phyloP scores from a whole-genome alignment of 108 stramenopile genomes.

The Skeletonema marinoi region DNA sequence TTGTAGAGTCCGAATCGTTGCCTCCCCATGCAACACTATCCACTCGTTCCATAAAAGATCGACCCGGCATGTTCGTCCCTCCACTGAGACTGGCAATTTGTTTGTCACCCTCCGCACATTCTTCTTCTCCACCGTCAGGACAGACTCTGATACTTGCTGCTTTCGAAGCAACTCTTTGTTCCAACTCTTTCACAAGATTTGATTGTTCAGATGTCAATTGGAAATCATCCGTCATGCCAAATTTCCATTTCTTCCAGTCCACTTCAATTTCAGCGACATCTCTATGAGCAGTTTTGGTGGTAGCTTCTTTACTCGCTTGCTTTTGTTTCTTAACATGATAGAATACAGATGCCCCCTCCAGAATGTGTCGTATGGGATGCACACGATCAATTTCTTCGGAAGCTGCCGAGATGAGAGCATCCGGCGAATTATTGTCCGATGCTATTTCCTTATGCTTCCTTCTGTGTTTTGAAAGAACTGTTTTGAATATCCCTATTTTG shows the following conservation, averaged over 20 bases:
- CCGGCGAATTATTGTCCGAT: too few species aligned
- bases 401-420: background rate
- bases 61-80: constrained; percentile 1
- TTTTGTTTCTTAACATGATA: constrained; percentile 19
- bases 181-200: constrained; percentile 19
- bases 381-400: constrained; percentile 16
- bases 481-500: constrained; percentile 8
- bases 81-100: constrained; percentile 1
- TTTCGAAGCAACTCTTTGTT: constrained; percentile 19
- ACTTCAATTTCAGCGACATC: constrained; percentile 6
- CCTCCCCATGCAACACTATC: constrained; percentile 44
- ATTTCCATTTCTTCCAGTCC: constrained; percentile 48
- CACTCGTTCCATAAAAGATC: constrained; percentile 26
- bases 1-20: constrained; percentile 10
- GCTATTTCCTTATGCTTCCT: constrained; percentile 3
- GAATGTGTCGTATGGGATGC: constrained; percentile 31
- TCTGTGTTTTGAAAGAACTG: constrained; percentile 10
- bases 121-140: background rate
- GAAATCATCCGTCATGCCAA: constrained; percentile 45
- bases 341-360: constrained; percentile 39
- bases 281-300: background rate
- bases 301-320: background rate
- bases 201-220: constrained; percentile 21
- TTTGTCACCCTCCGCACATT: background rate
- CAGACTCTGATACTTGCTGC: background rate